phyloP scores from a whole-genome alignment of 352 stramenopile species.

The Phytophthora tentaculata region DNA sequence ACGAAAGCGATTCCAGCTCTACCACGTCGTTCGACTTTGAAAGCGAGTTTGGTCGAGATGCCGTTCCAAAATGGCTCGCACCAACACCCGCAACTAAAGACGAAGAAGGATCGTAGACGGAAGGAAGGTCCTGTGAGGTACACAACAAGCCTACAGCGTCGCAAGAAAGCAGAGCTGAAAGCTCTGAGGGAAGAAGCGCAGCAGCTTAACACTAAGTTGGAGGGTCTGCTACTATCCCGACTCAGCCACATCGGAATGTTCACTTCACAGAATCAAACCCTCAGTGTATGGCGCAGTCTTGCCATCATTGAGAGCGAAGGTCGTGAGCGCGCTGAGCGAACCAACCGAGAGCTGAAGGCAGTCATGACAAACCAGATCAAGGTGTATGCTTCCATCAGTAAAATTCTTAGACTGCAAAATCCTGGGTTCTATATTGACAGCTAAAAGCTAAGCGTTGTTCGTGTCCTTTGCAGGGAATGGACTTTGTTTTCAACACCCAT shows the following conservation, averaged over 20 bases:
- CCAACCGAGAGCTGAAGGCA: conserved; percentile 32
- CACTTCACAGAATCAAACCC: background rate
- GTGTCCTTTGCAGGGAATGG: conserved; percentile 11
- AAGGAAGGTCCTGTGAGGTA: conserved; percentile 30
- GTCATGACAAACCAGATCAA: conserved; percentile 29
- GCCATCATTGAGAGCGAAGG: conserved; percentile 25
- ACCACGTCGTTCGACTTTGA: conserved; percentile 1
- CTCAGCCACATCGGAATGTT: conserved; percentile 4
- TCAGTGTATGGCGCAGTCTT: conserved; percentile 14
- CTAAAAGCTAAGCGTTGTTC: background rate
- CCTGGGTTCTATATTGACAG: background rate
- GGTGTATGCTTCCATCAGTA: conserved; percentile 15
- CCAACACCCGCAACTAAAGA: conserved; percentile 5
- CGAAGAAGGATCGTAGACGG: conserved; percentile 24
- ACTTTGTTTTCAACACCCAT: conserved; percentile 20
- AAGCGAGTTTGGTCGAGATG: background rate
- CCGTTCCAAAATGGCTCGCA: background rate
- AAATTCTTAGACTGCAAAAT: conserved; percentile 26
- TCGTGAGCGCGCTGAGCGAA: conserved; percentile 29
- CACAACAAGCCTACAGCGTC: conserved; percentile 29
- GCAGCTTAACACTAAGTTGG: conserved; percentile 18
- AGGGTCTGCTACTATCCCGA: conserved; percentile 16
- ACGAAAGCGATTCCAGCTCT: conserved; percentile 23
- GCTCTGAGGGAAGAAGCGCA: conserved; percentile 17
- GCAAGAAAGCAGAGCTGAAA: conserved; percentile 32